These are phyloP conservation scores for Trichopus zeylanicus DNA, from an alignment of 116 monocot genomes.

Conservation along the genomic window DNA sequence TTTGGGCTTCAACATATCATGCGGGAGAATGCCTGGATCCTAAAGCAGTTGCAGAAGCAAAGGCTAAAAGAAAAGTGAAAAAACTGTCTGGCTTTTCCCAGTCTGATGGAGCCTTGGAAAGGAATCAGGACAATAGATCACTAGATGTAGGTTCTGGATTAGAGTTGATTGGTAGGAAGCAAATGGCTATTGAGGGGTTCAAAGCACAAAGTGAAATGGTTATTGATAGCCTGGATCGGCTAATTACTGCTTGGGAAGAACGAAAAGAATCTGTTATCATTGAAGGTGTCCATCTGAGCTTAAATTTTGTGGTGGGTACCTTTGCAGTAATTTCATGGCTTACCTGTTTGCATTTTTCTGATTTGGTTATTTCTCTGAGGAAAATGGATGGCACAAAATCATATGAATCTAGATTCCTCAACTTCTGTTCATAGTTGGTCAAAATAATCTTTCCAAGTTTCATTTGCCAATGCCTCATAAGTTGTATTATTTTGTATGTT, in stretches of 20 bases:
- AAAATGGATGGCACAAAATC: not conserved
- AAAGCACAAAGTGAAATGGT: constrained; percentile 98
- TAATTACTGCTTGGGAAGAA: constrained; percentile 94
- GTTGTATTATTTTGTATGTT: no score
- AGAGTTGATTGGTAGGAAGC: constrained; percentile 49
- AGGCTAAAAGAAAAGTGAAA: constrained; percentile 64
- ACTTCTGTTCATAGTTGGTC: no score
- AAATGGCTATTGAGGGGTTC: constrained; percentile 88
- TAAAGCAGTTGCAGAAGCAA: constrained; percentile 81
- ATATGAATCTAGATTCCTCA: not conserved
- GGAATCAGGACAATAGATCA: constrained; percentile 17
- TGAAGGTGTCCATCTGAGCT: constrained; percentile 89
- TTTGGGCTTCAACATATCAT: constrained; percentile 99
- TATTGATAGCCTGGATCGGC: constrained; percentile 82
- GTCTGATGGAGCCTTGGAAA: constrained; percentile 13
- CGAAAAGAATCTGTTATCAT: constrained; percentile 81
- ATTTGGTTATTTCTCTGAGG: not conserved
- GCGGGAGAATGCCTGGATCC: constrained; percentile 91
- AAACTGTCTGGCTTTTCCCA: constrained; percentile 37
- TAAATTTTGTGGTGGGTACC: constrained; percentile 87
- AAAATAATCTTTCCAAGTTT: no score
- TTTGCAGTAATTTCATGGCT: no score
- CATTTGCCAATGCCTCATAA: no score
- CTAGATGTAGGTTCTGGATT: constrained; percentile 7
- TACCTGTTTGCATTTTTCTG: no score